phyloP scores from a whole-genome alignment of 805 yeast species.

The Lipomyces sp. region DNA sequence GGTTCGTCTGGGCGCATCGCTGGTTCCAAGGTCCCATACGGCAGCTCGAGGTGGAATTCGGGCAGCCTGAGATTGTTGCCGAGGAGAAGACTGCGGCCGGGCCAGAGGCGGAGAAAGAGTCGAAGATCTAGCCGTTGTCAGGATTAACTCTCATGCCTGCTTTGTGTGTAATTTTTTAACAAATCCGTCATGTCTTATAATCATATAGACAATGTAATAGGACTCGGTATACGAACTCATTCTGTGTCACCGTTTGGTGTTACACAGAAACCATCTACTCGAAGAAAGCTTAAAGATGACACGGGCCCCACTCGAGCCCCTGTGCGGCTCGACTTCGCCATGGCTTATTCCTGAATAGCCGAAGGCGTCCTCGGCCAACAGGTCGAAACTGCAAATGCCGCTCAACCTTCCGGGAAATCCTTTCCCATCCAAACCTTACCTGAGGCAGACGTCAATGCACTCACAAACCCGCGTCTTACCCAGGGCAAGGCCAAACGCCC shows the following conservation, averaged over 20 bases:
- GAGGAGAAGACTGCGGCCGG: not conserved
- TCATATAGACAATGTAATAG: not conserved
- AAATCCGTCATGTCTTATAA: not conserved
- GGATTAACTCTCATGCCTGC: not conserved
- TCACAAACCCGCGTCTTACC: too few species aligned
- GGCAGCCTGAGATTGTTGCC: not conserved
- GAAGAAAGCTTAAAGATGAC: not conserved
- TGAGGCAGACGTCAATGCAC: too few species aligned
- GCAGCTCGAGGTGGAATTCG: not conserved
- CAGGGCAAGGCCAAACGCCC: too few species aligned
- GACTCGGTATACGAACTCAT: not conserved
- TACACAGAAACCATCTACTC: not conserved
- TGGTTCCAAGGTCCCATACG: not conserved
- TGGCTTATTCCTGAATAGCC: too few species aligned
- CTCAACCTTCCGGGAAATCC: too few species aligned
- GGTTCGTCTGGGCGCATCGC: not conserved
- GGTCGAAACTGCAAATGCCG: too few species aligned
- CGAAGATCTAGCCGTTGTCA: not conserved
- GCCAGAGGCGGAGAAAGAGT: constrained; percentile 1
- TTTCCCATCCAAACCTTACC: too few species aligned
- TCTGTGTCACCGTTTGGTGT: not conserved
- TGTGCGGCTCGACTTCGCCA: too few species aligned
- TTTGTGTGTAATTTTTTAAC: not conserved
- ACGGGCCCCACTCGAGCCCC: too few species aligned
- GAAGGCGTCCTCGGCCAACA: too few species aligned